phyloP scores from a whole-genome alignment of 2,329 filamentous ascomycete genomes.

The Hymenoscyphus scutula region DNA sequence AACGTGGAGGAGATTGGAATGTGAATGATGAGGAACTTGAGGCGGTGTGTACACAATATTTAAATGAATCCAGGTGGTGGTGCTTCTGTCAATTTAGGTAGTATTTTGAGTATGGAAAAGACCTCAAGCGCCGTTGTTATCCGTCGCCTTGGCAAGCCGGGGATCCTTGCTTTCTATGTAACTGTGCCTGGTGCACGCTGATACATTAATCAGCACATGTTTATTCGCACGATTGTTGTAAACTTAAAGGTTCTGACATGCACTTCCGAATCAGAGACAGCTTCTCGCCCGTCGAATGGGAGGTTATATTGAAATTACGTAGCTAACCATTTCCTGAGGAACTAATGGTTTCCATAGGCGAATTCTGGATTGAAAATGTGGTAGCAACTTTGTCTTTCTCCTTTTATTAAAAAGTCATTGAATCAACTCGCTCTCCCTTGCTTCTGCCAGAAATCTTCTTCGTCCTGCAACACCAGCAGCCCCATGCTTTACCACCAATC shows the following conservation, averaged over 20 bases:
- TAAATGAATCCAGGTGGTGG: background rate
- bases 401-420: too few species aligned
- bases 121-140: background rate
- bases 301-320: too few species aligned
- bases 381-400: too few species aligned
- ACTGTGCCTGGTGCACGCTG: background rate
- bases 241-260: too few species aligned
- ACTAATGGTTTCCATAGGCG: too few species aligned
- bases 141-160: background rate
- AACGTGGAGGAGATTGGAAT: background rate
- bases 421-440: background rate
- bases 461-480: constrained; percentile 17
- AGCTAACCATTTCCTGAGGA: too few species aligned
- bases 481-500: constrained; percentile 32
- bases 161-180: background rate
- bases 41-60: background rate
- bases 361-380: too few species aligned
- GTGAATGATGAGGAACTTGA: background rate
- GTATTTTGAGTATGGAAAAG: background rate
- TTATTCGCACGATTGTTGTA: too few species aligned
- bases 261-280: too few species aligned
- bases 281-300: too few species aligned
- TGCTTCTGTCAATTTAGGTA: background rate
- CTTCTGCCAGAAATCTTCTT: constrained; percentile 19
- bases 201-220: background rate